These are phyloP conservation scores for Rhododendron griersonianum DNA, from an alignment of 148 eudicot species.

Conservation along the genomic window DNA sequence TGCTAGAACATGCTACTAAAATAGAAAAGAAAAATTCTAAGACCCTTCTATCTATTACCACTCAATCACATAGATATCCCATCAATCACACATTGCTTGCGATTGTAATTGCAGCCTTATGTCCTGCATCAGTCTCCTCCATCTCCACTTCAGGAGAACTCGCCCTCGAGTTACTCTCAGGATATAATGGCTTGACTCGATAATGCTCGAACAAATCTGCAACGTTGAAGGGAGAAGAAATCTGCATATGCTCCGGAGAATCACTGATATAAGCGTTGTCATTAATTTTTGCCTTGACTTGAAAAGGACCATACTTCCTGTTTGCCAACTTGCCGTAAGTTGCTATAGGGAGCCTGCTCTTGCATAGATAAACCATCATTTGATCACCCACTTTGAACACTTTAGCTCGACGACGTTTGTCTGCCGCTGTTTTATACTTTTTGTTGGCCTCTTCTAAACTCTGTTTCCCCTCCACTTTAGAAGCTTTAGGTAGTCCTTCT, in stretches of 20 bases:
- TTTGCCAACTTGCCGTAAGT: not conserved
- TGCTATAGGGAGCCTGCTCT: not conserved
- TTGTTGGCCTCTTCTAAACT: too few relatives aligned
- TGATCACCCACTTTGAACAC: not conserved
- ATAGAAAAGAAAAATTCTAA: too few relatives aligned
- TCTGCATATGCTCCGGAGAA: not conserved
- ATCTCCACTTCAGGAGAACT: not conserved
- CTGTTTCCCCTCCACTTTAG: too few relatives aligned
- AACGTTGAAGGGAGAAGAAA: not conserved
- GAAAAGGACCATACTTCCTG: conserved; percentile 3
- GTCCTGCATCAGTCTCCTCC: too few relatives aligned
- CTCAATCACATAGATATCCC: too few relatives aligned
- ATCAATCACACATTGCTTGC: too few relatives aligned
- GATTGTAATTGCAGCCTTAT: too few relatives aligned
- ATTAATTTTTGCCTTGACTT: not conserved
- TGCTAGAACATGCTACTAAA: too few relatives aligned
- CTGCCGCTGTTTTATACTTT: not conserved
- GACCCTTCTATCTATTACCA: too few relatives aligned
- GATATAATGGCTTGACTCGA: not conserved
- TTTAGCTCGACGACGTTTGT: not conserved
- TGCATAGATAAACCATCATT: not conserved
- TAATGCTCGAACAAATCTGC: not conserved
- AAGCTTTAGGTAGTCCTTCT: too few relatives aligned
- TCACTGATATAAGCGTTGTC: conserved; percentile 9
- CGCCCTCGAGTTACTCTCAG: not conserved